A percentile compares a stretch with the other conserved stretches of the same genome.
These are phyloP conservation scores for Zanthoxylum bungeanum DNA, from an alignment of 345 rosid genomes.

Conservation along the genomic window DNA sequence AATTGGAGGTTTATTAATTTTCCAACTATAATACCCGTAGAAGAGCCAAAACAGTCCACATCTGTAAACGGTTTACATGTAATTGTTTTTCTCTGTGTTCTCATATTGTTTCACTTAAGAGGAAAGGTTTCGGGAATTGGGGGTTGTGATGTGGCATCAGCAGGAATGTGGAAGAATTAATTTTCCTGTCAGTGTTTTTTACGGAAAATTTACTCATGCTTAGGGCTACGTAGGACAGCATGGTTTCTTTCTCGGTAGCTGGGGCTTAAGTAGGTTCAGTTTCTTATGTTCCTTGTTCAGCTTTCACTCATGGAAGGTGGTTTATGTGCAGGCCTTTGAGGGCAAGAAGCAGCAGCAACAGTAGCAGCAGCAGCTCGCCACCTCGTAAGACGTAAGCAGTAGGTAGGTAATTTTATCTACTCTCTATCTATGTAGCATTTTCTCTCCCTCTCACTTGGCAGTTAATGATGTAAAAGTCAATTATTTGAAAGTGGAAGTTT, in stretches of 20 bases:
- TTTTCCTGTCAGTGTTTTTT: background rate
- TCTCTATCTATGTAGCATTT: background rate
- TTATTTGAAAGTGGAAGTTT: background rate
- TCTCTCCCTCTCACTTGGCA: background rate
- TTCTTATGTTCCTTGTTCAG: background rate
- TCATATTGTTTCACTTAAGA: background rate
- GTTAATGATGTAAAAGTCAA: conserved; percentile 4
- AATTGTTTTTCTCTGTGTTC: too few species aligned
- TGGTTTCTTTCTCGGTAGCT: too few species aligned
- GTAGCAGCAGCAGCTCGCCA: conserved; percentile 80
- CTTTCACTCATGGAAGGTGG: background rate
- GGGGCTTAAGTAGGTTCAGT: background rate
- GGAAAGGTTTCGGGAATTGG: background rate
- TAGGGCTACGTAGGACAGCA: background rate
- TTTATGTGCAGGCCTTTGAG: conserved; percentile 65
- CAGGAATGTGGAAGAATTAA: background rate
- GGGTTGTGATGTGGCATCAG: background rate
- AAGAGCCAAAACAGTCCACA: background rate
- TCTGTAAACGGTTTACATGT: too few species aligned
- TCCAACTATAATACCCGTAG: background rate
- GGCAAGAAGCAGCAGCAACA: conserved; percentile 77
- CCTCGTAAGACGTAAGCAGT: conserved; percentile 61
- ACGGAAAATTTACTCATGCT: background rate
- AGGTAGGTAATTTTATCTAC: conserved; percentile 35
- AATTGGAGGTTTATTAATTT: background rate